Base-by-base conservation (phyloP, 306 rosid genomes). In the Inga laurina region DNA sequence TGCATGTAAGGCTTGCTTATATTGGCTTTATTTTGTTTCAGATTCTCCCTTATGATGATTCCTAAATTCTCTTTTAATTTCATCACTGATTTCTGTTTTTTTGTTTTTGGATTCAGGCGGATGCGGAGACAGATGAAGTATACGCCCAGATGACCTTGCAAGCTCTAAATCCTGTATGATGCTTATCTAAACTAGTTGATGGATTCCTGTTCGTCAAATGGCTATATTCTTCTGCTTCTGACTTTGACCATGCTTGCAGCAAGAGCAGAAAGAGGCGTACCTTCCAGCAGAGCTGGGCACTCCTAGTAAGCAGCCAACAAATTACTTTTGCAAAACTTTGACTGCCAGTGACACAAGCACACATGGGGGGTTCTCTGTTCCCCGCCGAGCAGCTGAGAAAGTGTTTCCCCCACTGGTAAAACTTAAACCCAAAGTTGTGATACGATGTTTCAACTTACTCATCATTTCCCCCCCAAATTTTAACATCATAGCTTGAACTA, bases 341-440 rank as follows among this genome's bases (percentile, higher is more conserved):
- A 96, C 99, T 8, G 99, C 99, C 68, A 96, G 99, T 86, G 99
- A 95, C 82, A 95, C 99, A 15, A 95, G 99, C 69, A 96, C 98
- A 75, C 99, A 96, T 77, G 91, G 91, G 18, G 90, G 91, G 27
- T 88, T 88, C 82, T 88, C 89, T 77, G 89, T 88, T 83, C 91
- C 91, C 57, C 89, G 91, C 45, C 81, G 91, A 1, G 87, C 91
- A 67, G 91, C 91, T 22, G 91, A 96, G 84, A 96, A 96, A 92
- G 99, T 96, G 83, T 93, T 96, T 82, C 99, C 99, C 73, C 96
- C 98, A 18, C 44, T 88, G 91, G 91, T 88, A 88, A 49, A 49
- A 59, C 64, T 67, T 81, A 7, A 24, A 30, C 75, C 34, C 0
- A 15, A 30, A 13, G 18, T 82, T n/a, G 4, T 85, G 75, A 64